Evolutionary conservation across 345 rosid genomes (phyloP).

Genomic region (Gossypium turneri): DNA sequence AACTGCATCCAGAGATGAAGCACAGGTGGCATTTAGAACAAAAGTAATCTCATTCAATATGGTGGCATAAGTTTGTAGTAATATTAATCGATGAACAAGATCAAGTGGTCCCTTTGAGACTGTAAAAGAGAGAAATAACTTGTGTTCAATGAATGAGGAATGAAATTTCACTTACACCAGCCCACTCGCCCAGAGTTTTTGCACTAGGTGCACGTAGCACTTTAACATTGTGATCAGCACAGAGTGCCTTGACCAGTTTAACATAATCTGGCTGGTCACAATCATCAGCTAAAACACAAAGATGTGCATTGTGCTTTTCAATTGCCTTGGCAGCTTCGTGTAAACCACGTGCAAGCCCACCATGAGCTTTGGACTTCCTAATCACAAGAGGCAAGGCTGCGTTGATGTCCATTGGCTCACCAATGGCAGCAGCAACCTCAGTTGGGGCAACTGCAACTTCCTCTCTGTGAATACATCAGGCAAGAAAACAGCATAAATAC

Average conservation of each 20-base stretch:
- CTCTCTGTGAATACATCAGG: slow-evolving; percentile 39
- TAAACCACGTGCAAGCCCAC: slow-evolving; percentile 64
- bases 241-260: slow-evolving; percentile 68
- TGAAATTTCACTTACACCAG: slow-evolving; percentile 56
- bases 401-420: slow-evolving; percentile 75
- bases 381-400: slow-evolving; percentile 63
- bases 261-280: slow-evolving; percentile 75
- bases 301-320: slow-evolving; percentile 69
- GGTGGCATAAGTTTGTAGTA: neutral
- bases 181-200: slow-evolving; percentile 85
- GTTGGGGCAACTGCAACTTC: slow-evolving; percentile 45
- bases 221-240: slow-evolving; percentile 61
- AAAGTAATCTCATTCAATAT: neutral
- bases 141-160: neutral
- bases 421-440: slow-evolving; percentile 28
- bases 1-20: slow-evolving; percentile 33
- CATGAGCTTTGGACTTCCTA: slow-evolving; percentile 62
- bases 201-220: slow-evolving; percentile 60
- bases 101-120: neutral
- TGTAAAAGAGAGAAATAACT: neutral
- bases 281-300: slow-evolving; percentile 73
- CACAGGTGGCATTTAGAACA: neutral
- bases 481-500: neutral
- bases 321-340: slow-evolving; percentile 71
- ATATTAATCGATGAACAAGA: neutral